Evolutionary conservation across 2,329 filamentous ascomycete species (phyloP), one percentile per base, ranked within the genome.

Genomic region (Metarhizium sp.): DNA sequence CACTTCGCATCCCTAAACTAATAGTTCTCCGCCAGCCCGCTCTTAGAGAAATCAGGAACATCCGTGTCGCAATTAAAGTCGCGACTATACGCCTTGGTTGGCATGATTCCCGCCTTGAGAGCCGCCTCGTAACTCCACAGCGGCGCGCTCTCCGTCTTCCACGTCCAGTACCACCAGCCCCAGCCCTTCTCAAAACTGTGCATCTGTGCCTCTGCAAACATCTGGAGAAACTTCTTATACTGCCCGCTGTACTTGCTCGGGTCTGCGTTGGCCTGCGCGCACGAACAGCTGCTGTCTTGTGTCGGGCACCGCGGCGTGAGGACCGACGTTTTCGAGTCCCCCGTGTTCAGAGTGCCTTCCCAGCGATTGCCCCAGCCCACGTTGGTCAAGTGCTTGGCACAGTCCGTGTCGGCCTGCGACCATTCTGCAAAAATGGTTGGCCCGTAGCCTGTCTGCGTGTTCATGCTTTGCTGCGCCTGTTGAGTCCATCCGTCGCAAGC

Each of bases 111-210:
- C 2, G 87, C 87, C 53, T 79, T 79, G 59, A 92, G 75, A 0
- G 90, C 92, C 60, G 84, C 78, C 71, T 92, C 85, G 75, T 94
- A 96, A 69, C 91, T 96, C 94, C 94, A 99, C 73, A 96, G 90
- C 57, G 85, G 78, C 51, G 88, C 85, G 60, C 73, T 78, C 75
- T 97, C 92, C 34, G 92, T 96, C 72, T 91, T 83, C 92, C 94
- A 95, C 38, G 92, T 97, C 94, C 94, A 99, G 73, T 99, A 99
- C 74, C 95, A 96, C 94, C 94, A 99, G 51, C 94, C 94, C 86
- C 88, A 94, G 6, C 89, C 90, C 59, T 86, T 85, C 71, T 97
- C 92, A 66, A 97, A 99, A 57, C 86, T 89, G 63, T 86, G 79
- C 90, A 99, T 99, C 75, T 99, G 94, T 54, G 92, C 94, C 72